Base-by-base conservation (phyloP, 2,329 filamentous ascomycete genomes). In the Clonostachys rosea region DNA sequence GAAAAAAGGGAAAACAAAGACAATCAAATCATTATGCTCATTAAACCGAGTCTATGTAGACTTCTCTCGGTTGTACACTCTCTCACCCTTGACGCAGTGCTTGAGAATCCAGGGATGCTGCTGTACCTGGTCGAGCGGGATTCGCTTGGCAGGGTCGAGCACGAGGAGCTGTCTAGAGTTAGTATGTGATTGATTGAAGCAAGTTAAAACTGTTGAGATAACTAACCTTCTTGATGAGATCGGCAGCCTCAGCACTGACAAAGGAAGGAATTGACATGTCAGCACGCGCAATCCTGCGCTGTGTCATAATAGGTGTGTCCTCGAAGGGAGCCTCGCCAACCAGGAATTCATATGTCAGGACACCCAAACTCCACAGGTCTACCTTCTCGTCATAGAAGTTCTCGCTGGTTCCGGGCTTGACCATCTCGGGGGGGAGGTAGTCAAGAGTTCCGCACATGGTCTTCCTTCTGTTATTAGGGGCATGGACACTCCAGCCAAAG, bases 381-480 rank as follows among this genome's bases (percentile, higher is more conserved):
- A 99, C 89, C 73, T 96, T 97, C 64, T 96, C 91, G 50, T 82
- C 88, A 70, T 97, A 97, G 62, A 79, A 95, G 70, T 94, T 95
- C 60, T 94, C 89, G 56, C 84, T 81, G 56, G 79, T 79, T 41
- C 89, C 87, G 5, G 85, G 81, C 66, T 86, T 89, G 66, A 97
- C 81, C 94, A 99, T 99, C 83, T 99, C 94, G 5, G 94, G 94
- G 4, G 94, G 94, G 14, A 99, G 81, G 67, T 99, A 99, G 70
- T 99, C 94, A 40, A 97, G 81, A 16, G 94, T 99, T 53, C 94
- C 94, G 66, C 94, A 99, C 83, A 97, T 91, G 47, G 94, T 99
- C 61, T 91, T 87, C 52, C 94, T 80, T 56, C 94, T 78, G 71
- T 92, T 95, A 68, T 95, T 96, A 30, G 94, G 94, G 6, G 94